Evolutionary conservation across 202 grass and related monocot genomes (phyloP).

Genomic region (Bolboschoenoplectus hybrid): DNA sequence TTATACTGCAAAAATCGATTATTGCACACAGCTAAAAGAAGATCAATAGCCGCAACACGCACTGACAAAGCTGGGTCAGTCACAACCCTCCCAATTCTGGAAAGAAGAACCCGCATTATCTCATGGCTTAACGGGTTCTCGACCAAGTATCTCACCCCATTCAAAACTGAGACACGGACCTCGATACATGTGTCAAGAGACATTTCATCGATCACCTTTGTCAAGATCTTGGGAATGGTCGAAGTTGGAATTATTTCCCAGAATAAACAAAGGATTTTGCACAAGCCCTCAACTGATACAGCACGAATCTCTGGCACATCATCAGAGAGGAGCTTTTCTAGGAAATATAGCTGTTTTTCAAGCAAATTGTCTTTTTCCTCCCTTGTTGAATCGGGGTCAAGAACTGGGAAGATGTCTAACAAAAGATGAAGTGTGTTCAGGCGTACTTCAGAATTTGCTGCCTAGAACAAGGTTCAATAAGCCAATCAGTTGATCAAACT

Average conservation of each 20-base stretch:
- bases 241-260: conserved; percentile 87
- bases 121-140: conserved; percentile 93
- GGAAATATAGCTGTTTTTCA: conserved; percentile 81
- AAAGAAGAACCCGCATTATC: conserved; percentile 85
- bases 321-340: conserved; percentile 84
- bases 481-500: conserved; percentile 22
- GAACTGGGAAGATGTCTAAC: conserved; percentile 89
- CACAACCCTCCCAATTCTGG: conserved; percentile 64
- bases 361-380: conserved; percentile 80
- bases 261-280: conserved; percentile 81
- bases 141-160: conserved; percentile 88
- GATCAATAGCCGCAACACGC: conserved; percentile 70
- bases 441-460: conserved; percentile 87
- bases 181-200: conserved; percentile 77
- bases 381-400: conserved; percentile 90
- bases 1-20: conserved; percentile 76
- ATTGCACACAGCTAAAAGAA: conserved; percentile 82
- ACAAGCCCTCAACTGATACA: conserved; percentile 87
- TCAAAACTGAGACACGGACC: conserved; percentile 74
- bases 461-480: conserved; percentile 48
- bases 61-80: conserved; percentile 73
- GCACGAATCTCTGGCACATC: conserved; percentile 74
- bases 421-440: conserved; percentile 85
- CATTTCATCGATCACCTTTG: conserved; percentile 84
- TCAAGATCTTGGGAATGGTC: conserved; percentile 73